Base-by-base conservation (phyloP, 2,329 filamentous ascomycete species). In the Fusarium redolens region DNA sequence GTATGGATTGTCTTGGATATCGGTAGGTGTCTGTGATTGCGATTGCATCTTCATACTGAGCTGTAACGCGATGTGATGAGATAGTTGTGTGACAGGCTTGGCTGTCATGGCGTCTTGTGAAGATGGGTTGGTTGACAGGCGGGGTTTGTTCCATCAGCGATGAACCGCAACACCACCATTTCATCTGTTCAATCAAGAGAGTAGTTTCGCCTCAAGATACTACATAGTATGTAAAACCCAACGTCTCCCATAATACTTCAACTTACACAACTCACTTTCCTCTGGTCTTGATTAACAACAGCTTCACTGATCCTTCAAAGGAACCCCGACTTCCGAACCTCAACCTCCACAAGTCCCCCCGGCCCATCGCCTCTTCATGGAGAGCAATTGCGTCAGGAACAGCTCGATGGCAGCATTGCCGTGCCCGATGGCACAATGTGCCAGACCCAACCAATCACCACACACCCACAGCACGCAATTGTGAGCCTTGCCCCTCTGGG, bases 321-420 rank as follows among this genome's bases (percentile, higher is more conserved):
- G 61, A 68, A 31, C 70, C 51, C 70, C 70, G 70, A 72, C 69
- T 72, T 72, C 70, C 70, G 70, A 56, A 69, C 31, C 15, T 37
- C 33, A 8, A 20, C 51, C 35, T 58, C 64, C 57, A 47, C 59
- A 72, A 51, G 25, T 41, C 14, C 35, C 54, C 43, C 65, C 68
- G 70, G 70, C 61, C 33, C 70, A 73, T 72, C 65, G 70, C 69
- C 65, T 63, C 44, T 66, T 47, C 65, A 54, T 41, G 28, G 35
- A 57, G 45, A 44, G 52, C 65, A 65, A 75, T 77, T 71, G 75
- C 75, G 75, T 77, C 75, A 77, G 74, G 74, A 64, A 68, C 72
- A 44, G 30, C 33, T 52, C 73, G 74, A 77, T 77, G 75, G 73
- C 75, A 77, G 73, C 67, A 77, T 77, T 71, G 72, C 48, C 67